Evolutionary conservation across 352 stramenopile species (phyloP), one percentile per base, ranked within the genome.

Genomic region (Phytophthora fragariaefolia): DNA sequence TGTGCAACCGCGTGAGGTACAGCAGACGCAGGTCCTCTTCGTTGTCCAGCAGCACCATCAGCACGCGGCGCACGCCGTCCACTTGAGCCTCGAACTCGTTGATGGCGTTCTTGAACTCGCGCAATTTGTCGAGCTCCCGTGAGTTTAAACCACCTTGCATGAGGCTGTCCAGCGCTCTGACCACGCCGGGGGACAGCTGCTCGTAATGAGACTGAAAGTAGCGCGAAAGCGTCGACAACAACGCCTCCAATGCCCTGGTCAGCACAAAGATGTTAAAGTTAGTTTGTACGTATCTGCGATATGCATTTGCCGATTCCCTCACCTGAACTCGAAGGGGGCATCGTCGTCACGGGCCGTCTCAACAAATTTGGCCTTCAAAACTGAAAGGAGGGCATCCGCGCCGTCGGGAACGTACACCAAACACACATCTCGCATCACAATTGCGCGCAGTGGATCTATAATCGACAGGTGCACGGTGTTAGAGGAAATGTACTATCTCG

Each of bases 21-120:
- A 92, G 64, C 51, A 91, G 45, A 12, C 80, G 82, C 47, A 92
- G 47, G 54, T 91, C 84, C 49, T 89, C 81, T 69, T 92, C 84
- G 55, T 88, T 91, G 57, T 92, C 80, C 15, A 92, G 64, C 5
- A 87, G 58, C 34, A 87, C 80, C 82, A 92, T 91, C 3, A 92
- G 56, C 18, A 79, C 73, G 1, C 84, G 78, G 20, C 84, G 84
- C 24, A 91, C 62, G 12, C 76, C 74, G 26, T 88, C 78, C 32
- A 92, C 82, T 54, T 87, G 82, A 1, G 78, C 74, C 36, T 90
- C 74, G 51, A 91, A 92, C 57, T 92, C 84, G 66, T 91, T 84
- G 63, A 91, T 90, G 1, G 77, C 79, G 52, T 92, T 92, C 52
- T 92, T 92, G 59, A 92, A 85, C 18, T 77, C 72, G 0, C 84